Evolutionary conservation across 2,329 filamentous ascomycete species (phyloP).

Genomic region (Metarhizium anisopliae): DNA sequence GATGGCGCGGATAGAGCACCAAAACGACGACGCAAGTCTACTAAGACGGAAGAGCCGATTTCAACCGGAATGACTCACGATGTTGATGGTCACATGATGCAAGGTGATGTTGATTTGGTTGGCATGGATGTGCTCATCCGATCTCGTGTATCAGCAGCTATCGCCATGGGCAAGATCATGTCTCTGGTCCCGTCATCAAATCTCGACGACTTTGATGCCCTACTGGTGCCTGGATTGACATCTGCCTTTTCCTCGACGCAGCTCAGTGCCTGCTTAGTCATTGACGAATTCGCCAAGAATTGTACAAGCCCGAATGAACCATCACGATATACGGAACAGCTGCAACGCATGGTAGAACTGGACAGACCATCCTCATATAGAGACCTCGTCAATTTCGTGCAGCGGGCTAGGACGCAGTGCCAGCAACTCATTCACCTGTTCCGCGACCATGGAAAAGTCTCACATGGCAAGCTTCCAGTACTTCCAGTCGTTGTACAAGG

Average conservation of each 20-base stretch:
- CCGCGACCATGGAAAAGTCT: conserved; percentile 79
- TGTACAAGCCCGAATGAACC: conserved; percentile 31
- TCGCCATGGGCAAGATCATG: conserved; percentile 79
- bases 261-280: conserved; percentile 69
- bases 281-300: conserved; percentile 78
- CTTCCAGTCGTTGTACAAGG: conserved; percentile 91
- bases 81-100: conserved; percentile 95
- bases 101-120: conserved; percentile 90
- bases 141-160: conserved; percentile 79
- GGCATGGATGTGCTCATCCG: conserved; percentile 81
- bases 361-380: conserved; percentile 77
- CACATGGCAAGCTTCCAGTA: conserved; percentile 63
- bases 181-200: conserved; percentile 59
- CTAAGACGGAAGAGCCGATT: conserved; percentile 66
- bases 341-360: conserved; percentile 70
- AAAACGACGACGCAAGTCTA: conserved; percentile 73
- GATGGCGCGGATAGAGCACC: conserved; percentile 52
- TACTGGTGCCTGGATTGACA: conserved; percentile 55
- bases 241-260: conserved; percentile 80
- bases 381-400: conserved; percentile 82
- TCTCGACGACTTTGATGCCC: conserved; percentile 55
- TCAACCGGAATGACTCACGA: conserved; percentile 70
- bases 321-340: conserved; percentile 47
- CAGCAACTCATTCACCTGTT: conserved; percentile 86
- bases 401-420: conserved; percentile 84